Base-by-base conservation (phyloP, 495 filamentous ascomycete species). In the Massariosphaeria phaeospora region DNA sequence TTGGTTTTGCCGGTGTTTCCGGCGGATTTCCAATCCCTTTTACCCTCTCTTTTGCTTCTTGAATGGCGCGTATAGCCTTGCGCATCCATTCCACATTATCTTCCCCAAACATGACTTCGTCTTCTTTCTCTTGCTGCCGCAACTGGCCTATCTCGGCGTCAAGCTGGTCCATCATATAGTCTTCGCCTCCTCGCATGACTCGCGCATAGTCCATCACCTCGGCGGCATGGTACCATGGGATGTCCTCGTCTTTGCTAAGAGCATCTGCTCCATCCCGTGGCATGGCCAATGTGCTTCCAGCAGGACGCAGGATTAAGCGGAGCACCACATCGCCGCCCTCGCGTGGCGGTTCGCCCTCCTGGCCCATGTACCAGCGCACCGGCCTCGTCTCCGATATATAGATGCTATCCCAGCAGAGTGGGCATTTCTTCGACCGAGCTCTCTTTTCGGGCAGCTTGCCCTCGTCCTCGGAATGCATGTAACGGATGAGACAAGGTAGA, bases 161-260 rank as follows among this genome's bases (percentile, higher is more conserved):
- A 66, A 83, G 91, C 67, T 96, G 84, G 44, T 79, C 73, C 15
- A 70, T 63, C 85, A 98, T 90, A 62, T 97, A 97, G 13, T 85
- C 81, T 66, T 88, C 84, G 3, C 85, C 89, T 11, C 91, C 93
- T 69, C 88, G 95, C 86, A 98, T 96, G 39, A 98, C 83, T 42
- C 93, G 79, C 41, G 90, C 89, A 72, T 96, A 97, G 67, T 98
- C 93, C 65, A 89, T 79, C 17, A 96, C 89, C 59, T 95, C 93
- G 2, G 89, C 90, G 27, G 87, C 88, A 72, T 91, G 87, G 62
- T 94, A 86, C 93, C 93, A 97, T 0, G 93, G 93, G 29, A 96
- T 77, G 65, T 88, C 85, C 31, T 93, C 84, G 12, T 75, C 76
- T 12, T 79, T 72, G 15, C 74, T 74, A 13, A 87, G 73, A 4